Evolutionary conservation across 768 basidiomycete species (phyloP), one percentile per base, ranked within the genome.

Genomic region (Gautieria morchelliformis): DNA sequence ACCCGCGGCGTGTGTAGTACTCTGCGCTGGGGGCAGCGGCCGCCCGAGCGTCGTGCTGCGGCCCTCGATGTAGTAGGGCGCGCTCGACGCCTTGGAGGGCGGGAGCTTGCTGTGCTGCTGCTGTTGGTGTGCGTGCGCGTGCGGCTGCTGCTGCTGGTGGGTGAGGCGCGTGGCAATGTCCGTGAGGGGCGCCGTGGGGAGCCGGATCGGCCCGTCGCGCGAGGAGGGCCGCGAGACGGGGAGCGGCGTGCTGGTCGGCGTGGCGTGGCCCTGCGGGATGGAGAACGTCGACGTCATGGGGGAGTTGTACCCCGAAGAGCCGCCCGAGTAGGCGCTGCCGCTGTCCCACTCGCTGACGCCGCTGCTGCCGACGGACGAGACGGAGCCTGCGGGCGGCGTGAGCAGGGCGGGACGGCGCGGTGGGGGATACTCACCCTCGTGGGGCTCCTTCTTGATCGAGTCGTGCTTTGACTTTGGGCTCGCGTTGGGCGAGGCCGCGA

Each of bases 261-360:
- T n/a, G n/a, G n/a, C n/a, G n/a, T n/a, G n/a, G n/a, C n/a, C n/a
- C n/a, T n/a, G n/a, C 14, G 83, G 79, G 24, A 86, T 79, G 35
- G 83, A 74, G 72, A 79, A 88, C 1, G 84, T 71, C 22, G 77
- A 67, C 9, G 77, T 69, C 32, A 78, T 75, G 27, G 87, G 85
- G 0, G 85, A 87, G 65, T 81, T 81, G 75, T 77, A 87, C 3
- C 80, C 82, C 0, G 87, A 85, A 0, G 57, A 78, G 17, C 83
- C 86, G 33, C 78, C 72, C n/a, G 55, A 56, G 46, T 79, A 75
- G 53, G 58, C 63, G 27, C 35, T 49, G n/a, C 60, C 71, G 0
- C 64, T 63, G 4, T 91, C 88, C 87, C 88, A 91, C 66, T 91
- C 89, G 61, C 86, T 88, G 57, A 61, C 59, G 9, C 75, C 76